Evolutionary conservation across 495 filamentous ascomycete genomes (phyloP).

Genomic region (Tuber melanosporum): DNA sequence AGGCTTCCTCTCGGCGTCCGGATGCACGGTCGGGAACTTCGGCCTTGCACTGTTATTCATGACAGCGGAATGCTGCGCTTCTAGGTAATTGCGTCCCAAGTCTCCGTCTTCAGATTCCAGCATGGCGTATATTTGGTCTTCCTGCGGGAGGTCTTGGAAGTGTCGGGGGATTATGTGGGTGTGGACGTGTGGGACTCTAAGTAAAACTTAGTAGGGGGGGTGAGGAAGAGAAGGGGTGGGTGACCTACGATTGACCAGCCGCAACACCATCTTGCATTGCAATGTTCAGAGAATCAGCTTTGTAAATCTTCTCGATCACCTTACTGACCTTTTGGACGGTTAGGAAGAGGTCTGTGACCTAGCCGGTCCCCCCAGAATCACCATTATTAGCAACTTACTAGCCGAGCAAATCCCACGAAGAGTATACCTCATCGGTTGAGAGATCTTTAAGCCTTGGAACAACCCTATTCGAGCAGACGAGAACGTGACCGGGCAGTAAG

Average conservation of each 20-base stretch:
- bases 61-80: slow-evolving; percentile 24
- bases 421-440: slow-evolving; percentile 53
- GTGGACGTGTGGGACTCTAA: slow-evolving; percentile 79
- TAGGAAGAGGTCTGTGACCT: slow-evolving; percentile 70
- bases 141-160: slow-evolving; percentile 49
- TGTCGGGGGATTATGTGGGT: slow-evolving; percentile 84
- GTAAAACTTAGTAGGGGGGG: neutral
- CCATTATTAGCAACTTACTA: neutral
- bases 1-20: slow-evolving; percentile 60
- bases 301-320: slow-evolving; percentile 39
- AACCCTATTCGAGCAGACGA: slow-evolving; percentile 60
- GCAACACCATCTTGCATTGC: slow-evolving; percentile 85
- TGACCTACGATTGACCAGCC: slow-evolving; percentile 63
- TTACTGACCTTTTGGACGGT: slow-evolving; percentile 65
- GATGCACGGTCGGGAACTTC: slow-evolving; percentile 49
- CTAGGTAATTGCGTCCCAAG: slow-evolving; percentile 58
- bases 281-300: slow-evolving; percentile 68
- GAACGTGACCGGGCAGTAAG: slow-evolving; percentile 85
- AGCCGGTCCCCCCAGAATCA: neutral
- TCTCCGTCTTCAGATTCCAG: slow-evolving; percentile 82
- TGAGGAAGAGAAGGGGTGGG: neutral
- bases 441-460: slow-evolving; percentile 73
- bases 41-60: slow-evolving; percentile 33
- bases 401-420: neutral
- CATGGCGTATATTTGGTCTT: slow-evolving; percentile 65